Base-by-base conservation (phyloP, 1,284 basidiomycete genomes). In the Papiliotrema terrestris region DNA sequence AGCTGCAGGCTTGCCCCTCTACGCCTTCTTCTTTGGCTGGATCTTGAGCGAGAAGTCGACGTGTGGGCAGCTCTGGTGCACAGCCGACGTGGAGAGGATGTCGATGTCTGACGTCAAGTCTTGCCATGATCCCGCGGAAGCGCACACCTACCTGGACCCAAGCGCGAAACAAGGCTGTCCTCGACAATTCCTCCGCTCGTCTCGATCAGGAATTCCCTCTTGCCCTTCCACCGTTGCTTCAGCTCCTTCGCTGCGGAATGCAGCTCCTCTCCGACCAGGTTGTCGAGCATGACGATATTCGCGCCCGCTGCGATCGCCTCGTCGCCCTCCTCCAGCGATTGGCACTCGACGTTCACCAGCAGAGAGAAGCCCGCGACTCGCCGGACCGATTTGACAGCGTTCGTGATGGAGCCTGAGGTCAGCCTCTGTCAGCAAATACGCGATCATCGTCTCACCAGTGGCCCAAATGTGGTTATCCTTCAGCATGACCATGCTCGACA, bases 381-480 rank as follows among this genome's bases (percentile, higher is more conserved):
- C 32, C 92, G 86, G 13, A 94, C 93, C 56, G 88, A 83, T 60
- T 86, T 75, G 58, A 98, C 86, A 1, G 95, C 95, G 45, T 84
- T 80, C 0, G 89, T 91, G 65, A 98, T 96, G 3, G 92, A 95
- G 23, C 93, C 92, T 70, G 61, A 11, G 4, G 32, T 51, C 32
- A 45, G 29, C 14, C 6, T 11, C 2, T 14, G 6, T 38, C 25
- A 11, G 13, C 23, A 11, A 5, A 5, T 49, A 11, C 13, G 17
- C 22, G 13, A 17, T 36, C 42, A 25, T 3, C 13, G 14, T 68
- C 80, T 63, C 65, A 86, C 91, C 92, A 26, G 87, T 90, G 8
- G 92, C 94, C 94, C 93, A 98, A 71, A 98, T 92, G 72, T 98
- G 96, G 74, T 98, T 98, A 72, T 98, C 95, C 78, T 98, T 98